Evolutionary conservation across 2,329 filamentous ascomycete species (phyloP).

Genomic region (Curvularia hawaiiensis): DNA sequence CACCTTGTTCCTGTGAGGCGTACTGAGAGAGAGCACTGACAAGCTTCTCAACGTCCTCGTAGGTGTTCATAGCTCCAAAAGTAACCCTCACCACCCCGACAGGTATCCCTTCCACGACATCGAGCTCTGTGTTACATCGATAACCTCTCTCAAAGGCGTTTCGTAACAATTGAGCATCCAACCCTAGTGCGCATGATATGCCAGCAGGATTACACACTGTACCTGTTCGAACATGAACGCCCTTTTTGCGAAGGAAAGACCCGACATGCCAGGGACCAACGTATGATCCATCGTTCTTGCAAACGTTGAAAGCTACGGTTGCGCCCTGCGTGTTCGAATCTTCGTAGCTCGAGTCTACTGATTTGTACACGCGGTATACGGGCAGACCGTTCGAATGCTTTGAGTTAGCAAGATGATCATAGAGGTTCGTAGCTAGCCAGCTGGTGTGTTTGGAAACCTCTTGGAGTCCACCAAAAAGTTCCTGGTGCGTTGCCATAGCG

Average conservation of each 20-base stretch:
- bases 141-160: conserved; percentile 62
- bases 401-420: conserved; percentile 55
- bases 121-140: conserved; percentile 60
- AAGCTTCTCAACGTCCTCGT: conserved; percentile 55
- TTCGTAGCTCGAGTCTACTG: conserved; percentile 55
- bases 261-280: conserved; percentile 66
- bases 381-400: conserved; percentile 59
- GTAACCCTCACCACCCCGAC: conserved; percentile 67
- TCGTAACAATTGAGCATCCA: conserved; percentile 61
- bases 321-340: conserved; percentile 62
- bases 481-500: conserved; percentile 62
- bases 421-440: conserved; percentile 58
- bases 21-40: not conserved
- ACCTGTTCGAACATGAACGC: conserved; percentile 67
- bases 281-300: conserved; percentile 57
- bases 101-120: conserved; percentile 58
- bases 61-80: conserved; percentile 66
- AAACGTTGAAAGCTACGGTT: conserved; percentile 68
- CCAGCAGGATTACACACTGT: conserved; percentile 61
- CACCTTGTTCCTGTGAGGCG: not conserved
- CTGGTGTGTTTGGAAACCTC: conserved; percentile 63
- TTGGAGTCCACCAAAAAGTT: conserved; percentile 64
- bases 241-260: conserved; percentile 58
- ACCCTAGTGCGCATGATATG: conserved; percentile 53
- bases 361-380: conserved; percentile 62